Conservation (phyloP, 495 filamentous ascomycete genomes). For the Xylaria palmicola region DNA sequence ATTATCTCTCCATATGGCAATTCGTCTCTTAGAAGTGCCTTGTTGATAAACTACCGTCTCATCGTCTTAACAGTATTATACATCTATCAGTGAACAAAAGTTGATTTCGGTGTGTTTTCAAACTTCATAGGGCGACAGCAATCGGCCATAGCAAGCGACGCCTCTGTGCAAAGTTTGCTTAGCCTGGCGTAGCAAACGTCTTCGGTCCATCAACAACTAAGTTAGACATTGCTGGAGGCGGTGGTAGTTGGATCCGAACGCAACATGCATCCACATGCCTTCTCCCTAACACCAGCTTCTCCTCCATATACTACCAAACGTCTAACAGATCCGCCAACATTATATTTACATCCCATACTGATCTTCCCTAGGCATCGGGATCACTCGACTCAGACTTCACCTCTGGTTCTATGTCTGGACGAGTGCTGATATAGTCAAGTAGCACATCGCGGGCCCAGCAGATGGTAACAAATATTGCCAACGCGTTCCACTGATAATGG, state of each 20-base stretch:
- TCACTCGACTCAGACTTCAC: conserved; percentile 20
- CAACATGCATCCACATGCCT: neutral
- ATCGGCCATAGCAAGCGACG: too few species aligned
- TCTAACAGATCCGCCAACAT: neutral
- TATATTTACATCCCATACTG: neutral
- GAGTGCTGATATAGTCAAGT: conserved; percentile 1
- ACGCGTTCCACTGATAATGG: conserved; percentile 32
- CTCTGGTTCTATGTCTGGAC: conserved; percentile 3
- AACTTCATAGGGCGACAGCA: too few species aligned
- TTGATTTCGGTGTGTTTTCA: too few species aligned
- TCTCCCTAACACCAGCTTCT: neutral
- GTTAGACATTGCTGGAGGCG: too few species aligned
- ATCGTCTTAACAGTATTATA: too few species aligned
- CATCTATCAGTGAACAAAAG: too few species aligned
- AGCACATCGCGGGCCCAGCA: conserved; percentile 33
- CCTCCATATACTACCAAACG: neutral
- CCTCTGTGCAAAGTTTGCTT: too few species aligned
- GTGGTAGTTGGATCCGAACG: neutral
- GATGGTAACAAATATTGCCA: conserved; percentile 31
- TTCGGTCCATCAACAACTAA: too few species aligned
- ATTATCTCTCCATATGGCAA: too few species aligned
- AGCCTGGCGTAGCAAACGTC: too few species aligned
- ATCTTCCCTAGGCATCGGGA: conserved; percentile 24
- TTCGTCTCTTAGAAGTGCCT: too few species aligned
- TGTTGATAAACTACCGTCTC: too few species aligned